Base-by-base conservation (phyloP, 2,329 filamentous ascomycete genomes). In the Drechslerella stenobrocha region DNA sequence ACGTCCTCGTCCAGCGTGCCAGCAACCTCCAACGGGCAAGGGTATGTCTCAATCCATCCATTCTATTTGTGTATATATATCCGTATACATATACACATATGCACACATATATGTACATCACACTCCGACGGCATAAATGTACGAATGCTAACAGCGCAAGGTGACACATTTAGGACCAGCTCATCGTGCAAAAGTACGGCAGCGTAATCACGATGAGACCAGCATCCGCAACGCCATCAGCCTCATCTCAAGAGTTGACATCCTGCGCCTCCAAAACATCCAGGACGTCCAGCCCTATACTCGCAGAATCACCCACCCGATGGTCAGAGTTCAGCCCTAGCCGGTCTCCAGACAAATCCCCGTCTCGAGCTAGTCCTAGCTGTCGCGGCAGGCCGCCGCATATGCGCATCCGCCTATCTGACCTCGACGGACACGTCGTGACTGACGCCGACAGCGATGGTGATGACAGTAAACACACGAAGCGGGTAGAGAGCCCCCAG, bases 201-300 rank as follows among this genome's bases (percentile, higher is more conserved):
- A 18, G 32, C 20, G 15, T 67, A 4, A 60, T 67, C 45, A 67
- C 63, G 2, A 53, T 58, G 40, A 59, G 26, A 26, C 30, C 30
- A 24, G 22, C 20, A 23, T 35, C 53, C 15, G 44, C 45, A 30
- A 8, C 32, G 5, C 4, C 4, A 11, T 53, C 50, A 22, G 35
- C 15, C 26, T 22, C 47, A 11, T 52, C 2, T 26, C 20, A 23
- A 22, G 18, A 9, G 7, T 46, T 46, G 5, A 47, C 32, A 6
- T 28, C 13, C 5, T 6, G 15, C n/a, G 15, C 24, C 18, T 34
- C 23, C 15, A 18, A n/a, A 5, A 13, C 35, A 7, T 24, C 37
- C 7, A 50, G 20, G 11, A 5, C 28, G 28, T 30, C 28, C n/a
- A 30, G 1, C 7, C 30, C 15, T 37, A 24, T 15, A 15, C n/a